These are phyloP conservation scores for Geotrichum aggregatum DNA, from an alignment of 1,139 yeast species.

Conservation along the genomic window DNA sequence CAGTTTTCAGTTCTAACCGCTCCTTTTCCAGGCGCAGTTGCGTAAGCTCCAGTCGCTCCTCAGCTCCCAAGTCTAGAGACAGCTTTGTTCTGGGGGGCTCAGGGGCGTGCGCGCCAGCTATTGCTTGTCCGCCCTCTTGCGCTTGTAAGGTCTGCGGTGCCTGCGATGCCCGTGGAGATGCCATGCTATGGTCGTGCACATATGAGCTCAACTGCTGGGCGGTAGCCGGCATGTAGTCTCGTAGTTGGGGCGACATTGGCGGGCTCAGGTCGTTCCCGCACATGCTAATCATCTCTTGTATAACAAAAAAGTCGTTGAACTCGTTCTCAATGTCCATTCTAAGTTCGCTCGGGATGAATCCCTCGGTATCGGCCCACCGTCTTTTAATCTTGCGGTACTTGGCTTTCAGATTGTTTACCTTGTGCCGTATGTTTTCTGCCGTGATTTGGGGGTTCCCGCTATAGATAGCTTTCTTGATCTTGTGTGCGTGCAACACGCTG, in stretches of 20 bases:
- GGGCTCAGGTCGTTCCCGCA: conserved; percentile 3
- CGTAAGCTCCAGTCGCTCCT: neutral
- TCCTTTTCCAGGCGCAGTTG: conserved; percentile 1
- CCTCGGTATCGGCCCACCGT: neutral
- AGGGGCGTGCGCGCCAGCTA: neutral
- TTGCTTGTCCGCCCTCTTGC: too few relatives aligned
- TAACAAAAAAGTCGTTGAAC: conserved; percentile 11
- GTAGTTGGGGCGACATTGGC: neutral
- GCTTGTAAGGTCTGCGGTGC: too few relatives aligned
- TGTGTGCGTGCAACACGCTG: conserved; percentile 14
- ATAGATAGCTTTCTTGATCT: conserved; percentile 14
- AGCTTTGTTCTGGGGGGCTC: neutral
- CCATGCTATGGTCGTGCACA: neutral
- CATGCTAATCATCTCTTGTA: conserved; percentile 9
- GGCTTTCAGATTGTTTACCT: conserved; percentile 16
- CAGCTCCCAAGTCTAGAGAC: neutral
- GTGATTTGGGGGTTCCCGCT: conserved; percentile 13
- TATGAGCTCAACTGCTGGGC: conserved; percentile 1
- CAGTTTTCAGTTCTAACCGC: neutral
- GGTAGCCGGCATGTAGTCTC: neutral
- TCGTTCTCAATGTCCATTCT: conserved; percentile 7
- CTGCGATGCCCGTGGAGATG: neutral
- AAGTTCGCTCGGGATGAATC: neutral
- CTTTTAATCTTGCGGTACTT: conserved; percentile 12
- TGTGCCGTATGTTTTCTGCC: conserved; percentile 17